Conservation (phyloP, 2,329 filamentous ascomycete genomes). For the Cladophialophora psammophila region DNA sequence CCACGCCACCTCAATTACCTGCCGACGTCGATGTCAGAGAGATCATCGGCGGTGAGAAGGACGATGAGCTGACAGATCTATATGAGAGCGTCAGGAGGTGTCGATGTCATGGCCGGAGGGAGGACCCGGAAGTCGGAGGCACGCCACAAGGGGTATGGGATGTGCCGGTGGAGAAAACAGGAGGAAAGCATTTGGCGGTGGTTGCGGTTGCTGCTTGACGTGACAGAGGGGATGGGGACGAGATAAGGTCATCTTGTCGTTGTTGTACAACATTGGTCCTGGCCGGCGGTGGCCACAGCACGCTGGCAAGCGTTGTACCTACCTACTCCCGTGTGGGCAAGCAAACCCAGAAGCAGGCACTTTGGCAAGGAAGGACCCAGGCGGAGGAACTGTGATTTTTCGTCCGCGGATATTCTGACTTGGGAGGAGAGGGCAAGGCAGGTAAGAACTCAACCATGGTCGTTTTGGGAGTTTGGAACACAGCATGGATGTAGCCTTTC, state of each 20-base stretch:
- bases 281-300: no score
- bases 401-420: no score
- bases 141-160: slow-evolving; percentile 28
- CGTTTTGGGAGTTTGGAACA: no score
- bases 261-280: background rate
- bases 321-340: no score
- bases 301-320: no score
- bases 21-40: slow-evolving; percentile 32
- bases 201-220: slow-evolving; percentile 27
- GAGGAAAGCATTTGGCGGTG: slow-evolving; percentile 33
- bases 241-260: background rate
- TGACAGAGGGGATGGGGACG: background rate
- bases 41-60: slow-evolving; percentile 32
- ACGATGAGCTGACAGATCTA: slow-evolving; percentile 30
- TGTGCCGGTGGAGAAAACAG: slow-evolving; percentile 32
- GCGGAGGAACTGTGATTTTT: no score
- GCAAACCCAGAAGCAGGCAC: no score
- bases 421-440: no score
- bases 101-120: slow-evolving; percentile 30
- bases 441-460: no score
- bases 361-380: no score
- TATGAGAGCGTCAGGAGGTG: slow-evolving; percentile 36
- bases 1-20: slow-evolving; percentile 33
- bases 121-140: slow-evolving; percentile 20
- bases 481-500: no score